Base-by-base conservation (phyloP, 108 stramenopile genomes). In the Skeletonema potamos region DNA sequence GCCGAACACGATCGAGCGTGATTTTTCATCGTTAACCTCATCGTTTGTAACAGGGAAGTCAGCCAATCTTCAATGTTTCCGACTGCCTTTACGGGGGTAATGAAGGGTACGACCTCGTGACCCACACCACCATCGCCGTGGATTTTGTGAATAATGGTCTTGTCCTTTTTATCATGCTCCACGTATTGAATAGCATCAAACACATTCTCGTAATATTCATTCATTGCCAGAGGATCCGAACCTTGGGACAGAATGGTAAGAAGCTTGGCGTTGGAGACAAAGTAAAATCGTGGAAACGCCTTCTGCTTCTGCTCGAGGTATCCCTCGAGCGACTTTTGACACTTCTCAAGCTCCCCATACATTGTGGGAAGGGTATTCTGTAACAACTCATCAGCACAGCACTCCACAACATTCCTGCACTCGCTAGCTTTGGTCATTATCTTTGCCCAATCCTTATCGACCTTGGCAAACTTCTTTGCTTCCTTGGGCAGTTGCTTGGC, bases 1-100 rank as follows among this genome's bases (percentile, higher is more conserved):
- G 77, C 70, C 29, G 91, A 90, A 64, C 91, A 91, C 48, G 64
- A 76, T 18, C 91, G 56, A 4, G 87, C 77, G 32, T 87, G 65
- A 41, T 93, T 89, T 75, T 96, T 96, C 82, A 96, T 69, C 1
- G 94, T 94, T 28, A 81, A 51, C 66, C 84, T 86, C 90, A 92
- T 93, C 34, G 89, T 91, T 15, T 87, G 70, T 7, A 96, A 74
- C 22, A 96, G 73, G 15, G 87, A 81, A 54, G 68, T 87, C 34
- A 96, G 85, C 96, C 96, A 96, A 79, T 96, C 92, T 83, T 96
- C 96, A 39, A 96, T 94, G 64, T 96, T 96, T 18, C 94, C 93
- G 30, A 85, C 77, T 1, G 92, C 92, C 34, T 84, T 86, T 22
- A 96, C 94, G 8, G 90, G 85, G 24, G 68, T 72, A 10, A 77